Evolutionary conservation across 345 rosid species (phyloP).

Genomic region (Physaria fendleri): DNA sequence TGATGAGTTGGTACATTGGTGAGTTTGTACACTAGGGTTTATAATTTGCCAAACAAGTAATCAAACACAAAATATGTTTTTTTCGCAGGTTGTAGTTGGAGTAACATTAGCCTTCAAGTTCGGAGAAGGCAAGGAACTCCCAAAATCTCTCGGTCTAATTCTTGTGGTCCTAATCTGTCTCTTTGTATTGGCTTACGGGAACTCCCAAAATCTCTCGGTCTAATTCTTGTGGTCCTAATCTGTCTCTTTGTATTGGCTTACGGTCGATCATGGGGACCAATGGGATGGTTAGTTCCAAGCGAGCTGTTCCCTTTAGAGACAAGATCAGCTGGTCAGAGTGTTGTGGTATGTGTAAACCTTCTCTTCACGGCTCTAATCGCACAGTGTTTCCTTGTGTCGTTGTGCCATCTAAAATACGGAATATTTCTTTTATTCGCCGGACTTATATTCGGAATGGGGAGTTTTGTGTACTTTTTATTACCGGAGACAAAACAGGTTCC

Average conservation of each 20-base stretch:
- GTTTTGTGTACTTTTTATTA: constrained; percentile 66
- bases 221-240: constrained; percentile 50
- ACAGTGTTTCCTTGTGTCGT: constrained; percentile 64
- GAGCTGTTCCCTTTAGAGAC: constrained; percentile 87
- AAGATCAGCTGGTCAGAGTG: constrained; percentile 85
- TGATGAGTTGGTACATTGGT: no score
- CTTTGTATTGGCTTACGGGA: constrained; percentile 50
- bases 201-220: constrained; percentile 38
- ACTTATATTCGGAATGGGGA: constrained; percentile 58
- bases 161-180: constrained; percentile 59
- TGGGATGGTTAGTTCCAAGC: constrained; percentile 94
- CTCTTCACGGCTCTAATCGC: constrained; percentile 80
- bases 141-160: constrained; percentile 38
- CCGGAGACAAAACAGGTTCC: constrained; percentile 93
- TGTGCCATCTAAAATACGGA: constrained; percentile 67
- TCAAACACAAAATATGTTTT: background rate
- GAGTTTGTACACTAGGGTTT: background rate
- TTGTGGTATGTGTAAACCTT: constrained; percentile 76
- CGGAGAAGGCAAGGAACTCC: constrained; percentile 51
- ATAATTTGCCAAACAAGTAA: background rate
- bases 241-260: constrained; percentile 72
- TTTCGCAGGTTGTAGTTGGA: constrained; percentile 46
- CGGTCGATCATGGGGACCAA: constrained; percentile 94
- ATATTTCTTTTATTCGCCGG: constrained; percentile 69
- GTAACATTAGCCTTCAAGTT: constrained; percentile 56